Percentiles rank a stretch among this genome's conserved stretches.
These are phyloP conservation scores for Lasiosphaeria hispida DNA, from an alignment of 495 filamentous ascomycete species.

Conservation along the genomic window DNA sequence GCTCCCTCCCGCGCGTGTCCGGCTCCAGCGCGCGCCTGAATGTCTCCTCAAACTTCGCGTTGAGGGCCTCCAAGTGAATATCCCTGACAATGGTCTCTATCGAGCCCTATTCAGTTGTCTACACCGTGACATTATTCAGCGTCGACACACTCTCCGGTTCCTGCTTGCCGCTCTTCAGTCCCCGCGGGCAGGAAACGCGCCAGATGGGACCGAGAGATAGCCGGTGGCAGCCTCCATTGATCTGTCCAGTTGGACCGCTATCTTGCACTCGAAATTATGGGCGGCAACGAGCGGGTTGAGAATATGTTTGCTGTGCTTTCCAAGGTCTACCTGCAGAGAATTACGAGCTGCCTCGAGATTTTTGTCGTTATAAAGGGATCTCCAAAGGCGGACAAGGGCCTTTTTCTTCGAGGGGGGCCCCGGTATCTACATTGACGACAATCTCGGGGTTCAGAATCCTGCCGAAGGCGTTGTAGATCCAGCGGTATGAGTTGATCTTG, in stretches of 20 bases:
- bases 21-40: no score
- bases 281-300: not conserved
- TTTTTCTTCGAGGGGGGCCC: not conserved
- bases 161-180: no score
- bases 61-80: no score
- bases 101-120: not conserved
- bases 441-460: not conserved
- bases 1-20: no score
- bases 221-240: not conserved
- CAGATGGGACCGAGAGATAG: not conserved
- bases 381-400: not conserved
- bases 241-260: not conserved
- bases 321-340: not conserved
- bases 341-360: not conserved
- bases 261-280: not conserved
- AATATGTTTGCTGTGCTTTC: not conserved
- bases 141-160: no score
- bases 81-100: not conserved
- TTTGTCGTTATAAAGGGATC: not conserved
- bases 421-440: not conserved
- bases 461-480: not conserved
- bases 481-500: not conserved
- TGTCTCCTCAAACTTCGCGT: no score
- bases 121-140: no score
- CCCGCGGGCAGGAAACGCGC: no score